Evolutionary conservation across 148 eudicot genomes (phyloP).

Genomic region (Rhododendron henanense): DNA sequence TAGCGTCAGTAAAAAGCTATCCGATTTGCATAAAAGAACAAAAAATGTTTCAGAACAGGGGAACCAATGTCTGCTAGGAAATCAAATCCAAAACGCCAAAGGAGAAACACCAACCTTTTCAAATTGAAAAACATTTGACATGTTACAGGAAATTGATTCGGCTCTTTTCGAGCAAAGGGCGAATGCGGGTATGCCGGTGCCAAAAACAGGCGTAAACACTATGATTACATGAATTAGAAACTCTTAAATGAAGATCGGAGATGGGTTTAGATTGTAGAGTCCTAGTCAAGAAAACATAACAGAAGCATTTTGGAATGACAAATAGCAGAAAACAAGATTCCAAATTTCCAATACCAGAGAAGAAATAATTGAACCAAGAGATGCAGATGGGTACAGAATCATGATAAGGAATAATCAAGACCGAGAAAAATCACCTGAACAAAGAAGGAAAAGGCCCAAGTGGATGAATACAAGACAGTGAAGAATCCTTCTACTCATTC

Average conservation of each 20-base stretch:
- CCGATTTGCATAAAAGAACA: not conserved
- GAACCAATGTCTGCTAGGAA: not conserved
- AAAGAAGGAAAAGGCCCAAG: slow-evolving; percentile 35
- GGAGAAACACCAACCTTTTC: not conserved
- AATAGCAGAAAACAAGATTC: not conserved
- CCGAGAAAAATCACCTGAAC: slow-evolving; percentile 47
- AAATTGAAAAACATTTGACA: not conserved
- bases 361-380: not conserved
- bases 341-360: not conserved
- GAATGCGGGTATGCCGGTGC: too few species aligned
- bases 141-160: not conserved
- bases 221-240: not conserved
- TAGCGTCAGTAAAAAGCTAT: slow-evolving; percentile 1
- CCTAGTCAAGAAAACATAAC: not conserved
- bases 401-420: not conserved
- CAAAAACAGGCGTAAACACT: too few species aligned
- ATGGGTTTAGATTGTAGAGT: not conserved
- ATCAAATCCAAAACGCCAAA: not conserved
- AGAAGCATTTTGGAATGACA: not conserved
- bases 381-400: not conserved
- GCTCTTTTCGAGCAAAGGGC: too few species aligned
- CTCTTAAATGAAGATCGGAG: not conserved
- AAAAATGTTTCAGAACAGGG: not conserved
- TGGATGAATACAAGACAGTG: slow-evolving; percentile 27
- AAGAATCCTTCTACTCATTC: slow-evolving; percentile 38